Conservation (phyloP, 805 yeast species). For the Spathaspora boniae region DNA sequence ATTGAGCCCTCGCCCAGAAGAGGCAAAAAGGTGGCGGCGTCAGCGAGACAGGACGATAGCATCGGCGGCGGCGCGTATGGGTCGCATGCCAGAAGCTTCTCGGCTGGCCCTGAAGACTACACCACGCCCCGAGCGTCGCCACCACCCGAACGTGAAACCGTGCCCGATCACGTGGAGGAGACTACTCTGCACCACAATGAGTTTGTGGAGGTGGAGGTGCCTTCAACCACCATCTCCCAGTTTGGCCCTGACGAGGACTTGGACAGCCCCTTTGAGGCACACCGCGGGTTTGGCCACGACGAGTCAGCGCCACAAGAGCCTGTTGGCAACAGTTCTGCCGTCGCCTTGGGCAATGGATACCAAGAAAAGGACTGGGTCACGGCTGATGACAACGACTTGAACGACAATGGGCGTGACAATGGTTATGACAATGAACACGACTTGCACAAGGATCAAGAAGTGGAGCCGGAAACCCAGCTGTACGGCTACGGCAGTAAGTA, state of each 20-base stretch:
- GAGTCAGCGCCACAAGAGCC: no score
- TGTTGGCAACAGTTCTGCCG: no score
- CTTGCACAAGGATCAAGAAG: no score
- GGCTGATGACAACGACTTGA: no score
- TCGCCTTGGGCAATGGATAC: no score
- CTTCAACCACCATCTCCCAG: slow-evolving; percentile 18
- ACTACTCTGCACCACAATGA: slow-evolving; percentile 10
- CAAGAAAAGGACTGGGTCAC: no score
- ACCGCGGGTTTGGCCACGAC: slow-evolving; percentile 14
- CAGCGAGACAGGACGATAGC: slow-evolving; percentile 7
- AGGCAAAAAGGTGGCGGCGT: slow-evolving; percentile 6
- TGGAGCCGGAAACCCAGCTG: no score
- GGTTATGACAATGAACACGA: no score
- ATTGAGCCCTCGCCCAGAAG: no score
- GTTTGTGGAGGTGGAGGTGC: slow-evolving; percentile 28
- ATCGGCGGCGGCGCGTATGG: slow-evolving; percentile 12
- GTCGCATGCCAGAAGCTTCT: slow-evolving; percentile 34
- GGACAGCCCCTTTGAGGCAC: slow-evolving; percentile 29
- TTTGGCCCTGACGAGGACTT: slow-evolving; percentile 15
- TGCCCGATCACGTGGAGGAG: background rate
- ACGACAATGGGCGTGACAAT: no score
- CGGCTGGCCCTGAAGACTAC: slow-evolving; percentile 34
- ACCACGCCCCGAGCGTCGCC: slow-evolving; percentile 29
- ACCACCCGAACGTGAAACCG: slow-evolving; percentile 11
- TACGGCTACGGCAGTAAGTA: no score